These are phyloP conservation scores for Phlyctochytrium planicorne DNA, from an alignment of 192 early-diverging fungal genomes.

Conservation along the genomic window DNA sequence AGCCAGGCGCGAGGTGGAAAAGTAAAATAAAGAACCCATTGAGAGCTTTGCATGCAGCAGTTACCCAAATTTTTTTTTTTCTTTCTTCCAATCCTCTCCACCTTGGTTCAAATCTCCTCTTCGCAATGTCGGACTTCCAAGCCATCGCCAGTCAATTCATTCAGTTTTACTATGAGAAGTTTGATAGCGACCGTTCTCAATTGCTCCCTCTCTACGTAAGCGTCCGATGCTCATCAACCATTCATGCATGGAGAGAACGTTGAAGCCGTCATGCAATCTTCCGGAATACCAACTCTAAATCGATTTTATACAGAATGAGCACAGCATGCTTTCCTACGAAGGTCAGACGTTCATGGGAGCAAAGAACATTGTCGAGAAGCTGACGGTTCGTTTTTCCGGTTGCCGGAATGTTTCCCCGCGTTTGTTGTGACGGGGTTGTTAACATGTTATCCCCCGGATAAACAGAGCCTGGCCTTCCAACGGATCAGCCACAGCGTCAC, in stretches of 20 bases:
- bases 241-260: too few species aligned
- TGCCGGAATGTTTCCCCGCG: background rate
- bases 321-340: slow-evolving; percentile 89
- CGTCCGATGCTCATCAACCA: too few species aligned
- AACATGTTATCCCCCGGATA: too few species aligned
- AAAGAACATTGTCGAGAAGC: slow-evolving; percentile 70
- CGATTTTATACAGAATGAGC: slow-evolving; percentile 56
- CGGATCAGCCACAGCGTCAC: slow-evolving; percentile 69
- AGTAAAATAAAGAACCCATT: slow-evolving; percentile 5
- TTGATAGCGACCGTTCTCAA: slow-evolving; percentile 67
- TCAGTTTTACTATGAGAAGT: slow-evolving; percentile 84
- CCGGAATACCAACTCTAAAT: background rate
- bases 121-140: too few species aligned
- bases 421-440: background rate
- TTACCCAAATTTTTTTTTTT: too few species aligned
- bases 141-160: too few species aligned
- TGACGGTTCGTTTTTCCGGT: slow-evolving; percentile 55
- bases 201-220: slow-evolving; percentile 82
- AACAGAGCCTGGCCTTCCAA: slow-evolving; percentile 73
- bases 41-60: too few species aligned
- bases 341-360: slow-evolving; percentile 62
- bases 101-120: too few species aligned
- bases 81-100: too few species aligned
- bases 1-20: slow-evolving; percentile 20
- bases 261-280: slow-evolving; percentile 8